phyloP scores from a whole-genome alignment of 345 rosid genomes.

The Citrus maxima region DNA sequence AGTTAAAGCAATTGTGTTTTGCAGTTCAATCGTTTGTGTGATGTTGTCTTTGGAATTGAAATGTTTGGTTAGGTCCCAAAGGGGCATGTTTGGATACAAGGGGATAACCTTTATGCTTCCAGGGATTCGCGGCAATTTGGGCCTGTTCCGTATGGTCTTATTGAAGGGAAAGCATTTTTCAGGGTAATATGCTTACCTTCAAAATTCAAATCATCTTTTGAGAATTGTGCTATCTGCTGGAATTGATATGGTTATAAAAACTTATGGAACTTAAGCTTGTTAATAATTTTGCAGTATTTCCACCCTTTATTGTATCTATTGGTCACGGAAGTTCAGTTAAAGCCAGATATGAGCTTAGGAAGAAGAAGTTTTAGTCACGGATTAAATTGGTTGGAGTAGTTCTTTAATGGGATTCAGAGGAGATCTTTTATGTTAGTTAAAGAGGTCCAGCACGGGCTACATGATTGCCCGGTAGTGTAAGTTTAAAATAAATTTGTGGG shows the following conservation, averaged over 20 bases:
- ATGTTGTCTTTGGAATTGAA: background rate
- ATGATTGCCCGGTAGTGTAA: no score
- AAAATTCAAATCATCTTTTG: slow-evolving; percentile 7
- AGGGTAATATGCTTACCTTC: slow-evolving; percentile 36
- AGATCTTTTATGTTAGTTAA: no score
- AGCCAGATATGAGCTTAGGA: no score
- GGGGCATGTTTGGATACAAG: slow-evolving; percentile 93
- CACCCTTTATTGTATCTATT: background rate
- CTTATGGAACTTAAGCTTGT: background rate
- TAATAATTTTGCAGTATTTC: background rate
- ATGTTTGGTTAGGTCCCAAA: slow-evolving; percentile 52
- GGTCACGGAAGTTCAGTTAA: background rate
- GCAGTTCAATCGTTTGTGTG: background rate
- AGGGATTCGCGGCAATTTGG: slow-evolving; percentile 73
- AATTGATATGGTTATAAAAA: background rate
- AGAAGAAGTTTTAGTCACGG: background rate
- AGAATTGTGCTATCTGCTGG: background rate
- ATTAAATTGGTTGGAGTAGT: background rate
- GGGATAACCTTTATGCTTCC: slow-evolving; percentile 76
- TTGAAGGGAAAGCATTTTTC: slow-evolving; percentile 67
- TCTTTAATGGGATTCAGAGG: background rate
- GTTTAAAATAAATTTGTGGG: no score
- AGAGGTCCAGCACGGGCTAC: no score
- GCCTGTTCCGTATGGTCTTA: slow-evolving; percentile 73
- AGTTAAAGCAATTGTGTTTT: background rate